These are phyloP conservation scores for Prinsepia uniflora DNA, from an alignment of 306 rosid species.

Conservation along the genomic window DNA sequence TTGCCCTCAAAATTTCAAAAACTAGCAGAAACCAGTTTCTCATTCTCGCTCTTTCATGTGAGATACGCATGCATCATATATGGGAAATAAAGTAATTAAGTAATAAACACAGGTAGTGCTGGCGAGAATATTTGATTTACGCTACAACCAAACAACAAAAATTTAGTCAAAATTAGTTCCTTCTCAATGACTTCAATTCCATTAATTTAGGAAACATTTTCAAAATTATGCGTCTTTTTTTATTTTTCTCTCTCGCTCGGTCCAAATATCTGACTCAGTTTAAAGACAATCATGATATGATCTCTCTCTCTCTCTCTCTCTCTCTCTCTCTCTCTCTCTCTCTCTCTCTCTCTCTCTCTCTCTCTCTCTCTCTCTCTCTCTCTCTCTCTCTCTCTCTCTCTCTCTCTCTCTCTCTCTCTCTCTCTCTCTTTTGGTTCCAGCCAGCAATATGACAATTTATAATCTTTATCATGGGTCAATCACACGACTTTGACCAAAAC, in stretches of 20 bases:
- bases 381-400: background rate
- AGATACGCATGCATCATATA: no score
- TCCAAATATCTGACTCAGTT: background rate
- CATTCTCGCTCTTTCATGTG: background rate
- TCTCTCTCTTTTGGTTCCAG: background rate
- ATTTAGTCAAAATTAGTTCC: constrained; percentile 9
- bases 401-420: background rate
- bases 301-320: background rate
- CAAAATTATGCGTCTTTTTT: background rate
- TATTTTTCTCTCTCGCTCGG: background rate
- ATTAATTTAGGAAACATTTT: background rate
- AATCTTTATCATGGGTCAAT: background rate
- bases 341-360: background rate
- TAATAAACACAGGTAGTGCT: background rate
- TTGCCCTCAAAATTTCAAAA: background rate
- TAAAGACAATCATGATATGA: background rate
- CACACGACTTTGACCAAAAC: background rate
- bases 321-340: background rate
- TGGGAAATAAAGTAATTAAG: background rate
- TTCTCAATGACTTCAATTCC: background rate
- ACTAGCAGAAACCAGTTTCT: background rate
- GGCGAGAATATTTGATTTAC: no score
- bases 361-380: background rate
- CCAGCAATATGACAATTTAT: background rate
- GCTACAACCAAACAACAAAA: background rate